Conservation (phyloP, 2,329 filamentous ascomycete species). For the Paecilomyces dactylethromorphus region DNA sequence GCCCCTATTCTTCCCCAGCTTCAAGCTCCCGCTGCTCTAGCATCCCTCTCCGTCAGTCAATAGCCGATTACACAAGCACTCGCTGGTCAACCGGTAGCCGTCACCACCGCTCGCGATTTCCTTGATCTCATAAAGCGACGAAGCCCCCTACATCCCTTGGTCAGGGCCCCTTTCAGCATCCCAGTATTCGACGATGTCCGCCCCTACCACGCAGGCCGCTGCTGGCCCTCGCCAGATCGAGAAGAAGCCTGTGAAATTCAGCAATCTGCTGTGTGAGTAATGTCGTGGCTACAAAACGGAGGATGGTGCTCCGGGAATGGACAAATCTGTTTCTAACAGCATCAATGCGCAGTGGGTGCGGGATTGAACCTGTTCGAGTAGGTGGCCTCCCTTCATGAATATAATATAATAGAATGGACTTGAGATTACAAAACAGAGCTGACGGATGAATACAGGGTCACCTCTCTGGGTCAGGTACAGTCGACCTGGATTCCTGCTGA, state of each 20-base stretch:
- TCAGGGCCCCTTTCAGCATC: constrained; percentile 74
- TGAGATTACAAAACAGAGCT: background rate
- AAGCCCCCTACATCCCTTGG: constrained; percentile 92
- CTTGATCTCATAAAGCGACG: constrained; percentile 53
- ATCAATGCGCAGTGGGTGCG: constrained; percentile 58
- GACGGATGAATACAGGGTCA: constrained; percentile 44
- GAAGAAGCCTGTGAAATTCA: constrained; percentile 99
- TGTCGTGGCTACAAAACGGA: background rate
- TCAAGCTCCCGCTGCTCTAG: background rate
- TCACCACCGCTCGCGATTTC: constrained; percentile 2
- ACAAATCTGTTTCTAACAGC: constrained; percentile 15
- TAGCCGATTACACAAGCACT: constrained; percentile 4
- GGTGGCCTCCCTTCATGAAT: constrained; percentile 20
- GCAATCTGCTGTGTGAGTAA: constrained; percentile 74
- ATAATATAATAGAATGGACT: background rate
- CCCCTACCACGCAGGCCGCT: constrained; percentile 42
- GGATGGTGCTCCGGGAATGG: background rate
- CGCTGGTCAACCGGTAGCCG: background rate
- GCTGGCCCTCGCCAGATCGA: constrained; percentile 58
- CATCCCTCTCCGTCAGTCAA: background rate
- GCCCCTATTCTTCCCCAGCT: background rate
- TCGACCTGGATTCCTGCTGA: constrained; percentile 2
- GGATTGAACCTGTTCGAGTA: constrained; percentile 93
- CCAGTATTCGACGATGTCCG: constrained; percentile 56
- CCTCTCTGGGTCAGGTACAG: constrained; percentile 59